Evolutionary conservation across 768 basidiomycete species (phyloP).

Genomic region (Cystobasidium ongulense): DNA sequence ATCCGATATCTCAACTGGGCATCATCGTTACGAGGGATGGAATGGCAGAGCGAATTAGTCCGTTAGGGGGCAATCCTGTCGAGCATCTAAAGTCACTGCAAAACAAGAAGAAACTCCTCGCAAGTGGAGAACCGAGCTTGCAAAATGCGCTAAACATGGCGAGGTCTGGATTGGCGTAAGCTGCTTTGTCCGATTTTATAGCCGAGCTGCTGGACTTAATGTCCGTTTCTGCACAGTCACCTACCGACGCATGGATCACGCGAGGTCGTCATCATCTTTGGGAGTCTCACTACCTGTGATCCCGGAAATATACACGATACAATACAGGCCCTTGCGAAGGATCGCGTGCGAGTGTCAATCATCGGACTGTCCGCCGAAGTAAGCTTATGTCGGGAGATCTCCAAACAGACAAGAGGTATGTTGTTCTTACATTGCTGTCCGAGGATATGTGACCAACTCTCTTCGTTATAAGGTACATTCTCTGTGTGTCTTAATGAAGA

Average conservation of each 20-base stretch:
- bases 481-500: constrained; percentile 98
- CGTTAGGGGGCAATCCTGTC: constrained; percentile 94
- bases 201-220: not conserved
- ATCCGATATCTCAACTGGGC: constrained; percentile 93
- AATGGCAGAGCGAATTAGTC: constrained; percentile 76
- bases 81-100: constrained; percentile 67
- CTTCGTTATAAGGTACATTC: constrained; percentile 52
- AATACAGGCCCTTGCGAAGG: constrained; percentile 69
- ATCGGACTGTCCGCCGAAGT: constrained; percentile 95
- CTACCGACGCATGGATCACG: constrained; percentile 95
- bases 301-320: constrained; percentile 94
- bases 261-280: constrained; percentile 87
- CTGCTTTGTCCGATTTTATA: not conserved
- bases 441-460: not conserved
- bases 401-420: constrained; percentile 83
- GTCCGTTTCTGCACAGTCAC: constrained; percentile 61
- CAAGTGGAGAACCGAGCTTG: constrained; percentile 83
- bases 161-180: constrained; percentile 78
- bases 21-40: constrained; percentile 87
- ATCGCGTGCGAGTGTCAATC: constrained; percentile 73
- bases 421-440: constrained; percentile 13
- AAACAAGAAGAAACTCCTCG: constrained; percentile 80
- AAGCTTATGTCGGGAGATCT: constrained; percentile 89
- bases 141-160: constrained; percentile 99
- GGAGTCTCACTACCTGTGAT: constrained; percentile 91